These are phyloP conservation scores for Alternaria triticina DNA, from an alignment of 2,329 filamentous ascomycete genomes.

Conservation along the genomic window DNA sequence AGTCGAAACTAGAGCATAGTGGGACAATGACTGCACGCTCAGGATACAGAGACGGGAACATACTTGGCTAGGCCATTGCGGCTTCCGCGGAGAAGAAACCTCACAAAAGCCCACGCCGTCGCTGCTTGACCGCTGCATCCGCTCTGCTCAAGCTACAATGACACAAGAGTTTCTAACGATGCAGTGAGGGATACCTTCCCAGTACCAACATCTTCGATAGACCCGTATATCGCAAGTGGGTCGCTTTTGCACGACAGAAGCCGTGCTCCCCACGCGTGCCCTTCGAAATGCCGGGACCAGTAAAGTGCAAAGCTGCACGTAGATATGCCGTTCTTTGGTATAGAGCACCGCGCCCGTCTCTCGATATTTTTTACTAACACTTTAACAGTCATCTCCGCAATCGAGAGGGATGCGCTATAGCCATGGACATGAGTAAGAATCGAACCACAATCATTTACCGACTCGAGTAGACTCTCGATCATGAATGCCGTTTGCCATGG, in stretches of 20 bases:
- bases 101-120: background rate
- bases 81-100: conserved; percentile 1
- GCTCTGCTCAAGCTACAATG: background rate
- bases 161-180: background rate
- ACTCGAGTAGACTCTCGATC: background rate
- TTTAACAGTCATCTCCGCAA: conserved; percentile 3
- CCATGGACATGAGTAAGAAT: background rate
- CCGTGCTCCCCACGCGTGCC: background rate
- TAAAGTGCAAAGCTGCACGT: background rate
- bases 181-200: background rate
- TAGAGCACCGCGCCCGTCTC: background rate
- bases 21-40: background rate
- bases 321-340: background rate
- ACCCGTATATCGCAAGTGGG: background rate
- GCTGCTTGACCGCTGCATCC: background rate
- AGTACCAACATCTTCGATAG: background rate
- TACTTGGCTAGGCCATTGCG: background rate
- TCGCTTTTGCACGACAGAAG: background rate
- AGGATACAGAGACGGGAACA: background rate
- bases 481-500: background rate
- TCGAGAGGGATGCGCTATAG: conserved; percentile 13
- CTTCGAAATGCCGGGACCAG: background rate
- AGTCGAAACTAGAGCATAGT: conserved; percentile 2
- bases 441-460: background rate
- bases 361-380: background rate